phyloP scores from a whole-genome alignment of 768 basidiomycete species.

The Russula vinacea region DNA sequence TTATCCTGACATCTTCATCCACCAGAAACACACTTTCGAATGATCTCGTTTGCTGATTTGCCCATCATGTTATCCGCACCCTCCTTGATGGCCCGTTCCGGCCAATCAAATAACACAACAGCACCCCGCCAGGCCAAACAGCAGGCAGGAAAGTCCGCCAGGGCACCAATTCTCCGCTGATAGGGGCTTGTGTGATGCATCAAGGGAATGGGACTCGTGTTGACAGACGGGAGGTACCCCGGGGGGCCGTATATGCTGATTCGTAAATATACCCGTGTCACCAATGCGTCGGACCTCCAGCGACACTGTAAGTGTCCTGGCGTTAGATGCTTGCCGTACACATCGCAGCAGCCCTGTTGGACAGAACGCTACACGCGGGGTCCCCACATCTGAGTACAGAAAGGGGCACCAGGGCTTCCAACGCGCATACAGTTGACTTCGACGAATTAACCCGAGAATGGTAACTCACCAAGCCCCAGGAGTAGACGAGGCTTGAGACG shows the following conservation, averaged over 20 bases:
- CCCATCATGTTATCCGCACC: slow-evolving; percentile 20
- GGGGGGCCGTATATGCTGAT: slow-evolving; percentile 3
- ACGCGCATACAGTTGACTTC: slow-evolving; percentile 10
- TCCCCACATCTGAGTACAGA: slow-evolving; percentile 8
- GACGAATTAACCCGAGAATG: slow-evolving; percentile 7
- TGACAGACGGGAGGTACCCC: not conserved
- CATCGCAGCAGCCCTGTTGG: not conserved
- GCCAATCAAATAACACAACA: not conserved
- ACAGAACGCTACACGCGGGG: slow-evolving; percentile 9
- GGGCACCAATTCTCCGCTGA: slow-evolving; percentile 13
- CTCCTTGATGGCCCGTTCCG: not conserved
- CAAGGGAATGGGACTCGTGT: slow-evolving; percentile 11
- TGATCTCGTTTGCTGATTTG: not conserved
- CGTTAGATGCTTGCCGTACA: not conserved
- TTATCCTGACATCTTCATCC: not conserved
- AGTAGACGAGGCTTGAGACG: slow-evolving; percentile 8
- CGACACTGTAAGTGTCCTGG: slow-evolving; percentile 4
- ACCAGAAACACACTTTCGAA: not conserved
- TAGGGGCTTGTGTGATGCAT: slow-evolving; percentile 14
- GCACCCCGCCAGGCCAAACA: not conserved
- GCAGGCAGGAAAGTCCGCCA: slow-evolving; percentile 13
- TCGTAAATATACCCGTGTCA: slow-evolving; percentile 17
- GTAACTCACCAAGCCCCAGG: slow-evolving; percentile 9
- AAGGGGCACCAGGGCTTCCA: not conserved
- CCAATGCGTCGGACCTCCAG: slow-evolving; percentile 9